phyloP scores from a whole-genome alignment of 2,329 filamentous ascomycete species.

The Chaetomium sp. region DNA sequence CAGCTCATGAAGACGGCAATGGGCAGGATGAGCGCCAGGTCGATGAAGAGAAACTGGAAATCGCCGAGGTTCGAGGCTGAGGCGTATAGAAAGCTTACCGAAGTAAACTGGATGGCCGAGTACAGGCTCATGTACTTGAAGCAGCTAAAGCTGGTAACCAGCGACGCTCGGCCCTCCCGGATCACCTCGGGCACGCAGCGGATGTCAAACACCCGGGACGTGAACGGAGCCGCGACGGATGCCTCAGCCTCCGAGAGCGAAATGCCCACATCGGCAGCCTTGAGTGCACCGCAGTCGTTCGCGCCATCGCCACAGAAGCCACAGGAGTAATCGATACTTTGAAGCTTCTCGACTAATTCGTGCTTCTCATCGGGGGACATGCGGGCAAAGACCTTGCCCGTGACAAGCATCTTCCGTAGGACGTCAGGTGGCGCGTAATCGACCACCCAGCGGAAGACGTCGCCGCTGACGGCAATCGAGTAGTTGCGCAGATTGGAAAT shows the following conservation, averaged over 20 bases:
- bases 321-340: conserved; percentile 91
- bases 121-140: conserved; percentile 99
- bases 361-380: conserved; percentile 99
- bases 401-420: conserved; percentile 81
- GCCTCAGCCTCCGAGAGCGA: conserved; percentile 97
- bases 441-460: conserved; percentile 95
- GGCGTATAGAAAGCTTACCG: conserved; percentile 94
- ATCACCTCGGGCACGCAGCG: conserved; percentile 93
- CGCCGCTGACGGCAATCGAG: conserved; percentile 84
- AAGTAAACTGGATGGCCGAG: conserved; percentile 98
- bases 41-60: conserved; percentile 97
- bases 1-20: conserved; percentile 99
- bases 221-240: conserved; percentile 97
- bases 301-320: conserved; percentile 98
- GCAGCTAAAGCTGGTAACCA: conserved; percentile 98
- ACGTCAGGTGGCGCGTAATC: conserved; percentile 85
- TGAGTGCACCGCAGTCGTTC: conserved; percentile 95
- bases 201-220: conserved; percentile 93
- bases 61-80: conserved; percentile 93
- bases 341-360: conserved; percentile 93
- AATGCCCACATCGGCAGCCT: conserved; percentile 96
- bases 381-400: conserved; percentile 90
- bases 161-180: conserved; percentile 83
- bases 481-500: conserved; percentile 82
- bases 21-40: conserved; percentile 86